These are phyloP conservation scores for Ramalina intermedia DNA, from an alignment of 495 filamentous ascomycete genomes.

Conservation along the genomic window DNA sequence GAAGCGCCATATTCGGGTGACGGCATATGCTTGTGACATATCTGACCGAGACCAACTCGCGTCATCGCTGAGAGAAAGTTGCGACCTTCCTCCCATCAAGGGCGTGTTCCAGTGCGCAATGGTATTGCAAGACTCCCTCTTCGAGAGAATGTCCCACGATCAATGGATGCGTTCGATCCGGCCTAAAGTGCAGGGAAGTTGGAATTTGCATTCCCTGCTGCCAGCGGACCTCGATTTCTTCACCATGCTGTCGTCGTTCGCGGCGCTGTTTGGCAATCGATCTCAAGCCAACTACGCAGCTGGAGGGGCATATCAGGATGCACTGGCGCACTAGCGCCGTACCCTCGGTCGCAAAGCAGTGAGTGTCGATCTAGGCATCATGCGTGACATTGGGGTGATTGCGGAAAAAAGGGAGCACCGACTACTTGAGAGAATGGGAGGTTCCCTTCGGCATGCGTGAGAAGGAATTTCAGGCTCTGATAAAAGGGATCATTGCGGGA, in stretches of 20 bases:
- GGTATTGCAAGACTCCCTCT: slow-evolving; percentile 19
- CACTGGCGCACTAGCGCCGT: slow-evolving; percentile 7
- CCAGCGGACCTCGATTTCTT: slow-evolving; percentile 39
- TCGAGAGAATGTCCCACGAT: slow-evolving; percentile 14
- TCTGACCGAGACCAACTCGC: slow-evolving; percentile 16
- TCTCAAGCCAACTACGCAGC: slow-evolving; percentile 46
- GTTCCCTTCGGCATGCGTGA: slow-evolving; percentile 13
- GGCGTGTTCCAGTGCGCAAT: slow-evolving; percentile 30
- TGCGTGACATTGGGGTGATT: slow-evolving; percentile 8
- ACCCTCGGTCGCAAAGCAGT: slow-evolving; percentile 1
- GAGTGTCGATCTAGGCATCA: slow-evolving; percentile 10
- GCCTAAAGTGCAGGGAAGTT: slow-evolving; percentile 28
- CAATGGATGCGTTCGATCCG: slow-evolving; percentile 11
- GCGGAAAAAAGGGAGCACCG: slow-evolving; percentile 3
- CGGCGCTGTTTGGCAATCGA: slow-evolving; percentile 37
- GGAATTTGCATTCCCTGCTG: slow-evolving; percentile 22
- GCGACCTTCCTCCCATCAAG: slow-evolving; percentile 19
- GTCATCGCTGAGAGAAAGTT: slow-evolving; percentile 3
- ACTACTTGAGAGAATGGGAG: slow-evolving; percentile 11
- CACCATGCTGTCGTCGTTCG: slow-evolving; percentile 39
- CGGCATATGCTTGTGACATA: slow-evolving; percentile 21
- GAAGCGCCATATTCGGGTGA: slow-evolving; percentile 10
- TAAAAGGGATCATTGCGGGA: slow-evolving; percentile 7
- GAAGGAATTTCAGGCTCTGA: slow-evolving; percentile 10
- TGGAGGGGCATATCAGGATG: slow-evolving; percentile 17